Base-by-base conservation (phyloP, 306 rosid species). In the Acacia acuminata region DNA sequence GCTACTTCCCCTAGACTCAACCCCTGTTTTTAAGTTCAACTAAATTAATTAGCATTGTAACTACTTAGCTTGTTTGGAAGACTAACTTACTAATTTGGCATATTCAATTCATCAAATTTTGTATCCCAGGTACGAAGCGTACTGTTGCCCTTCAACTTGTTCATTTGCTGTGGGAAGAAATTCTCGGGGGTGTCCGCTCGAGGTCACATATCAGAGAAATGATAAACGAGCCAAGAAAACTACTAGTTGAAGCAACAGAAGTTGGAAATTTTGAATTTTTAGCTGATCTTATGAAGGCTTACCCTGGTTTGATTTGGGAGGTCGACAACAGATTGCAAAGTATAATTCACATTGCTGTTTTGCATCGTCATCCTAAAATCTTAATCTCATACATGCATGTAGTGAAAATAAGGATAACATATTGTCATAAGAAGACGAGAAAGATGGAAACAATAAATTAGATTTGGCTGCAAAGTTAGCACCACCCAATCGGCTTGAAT, bases 191-290 rank as follows among this genome's bases (percentile, higher is more conserved):
- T 4, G 14, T 10, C 8, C 0, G 22, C 13, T 34, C 34, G 8
- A 45, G 40, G 15, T 0, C 0, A 0, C 73, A 71, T 43, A 66
- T 84, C 1, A 14, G 13, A 6, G 4, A 15, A 0, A 32, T 80
- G 34, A 72, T 77, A 76, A 66, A 50, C 15, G 0, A 20, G 2
- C 89, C 83, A 34, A 63, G 14, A 30, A 75, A 22, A 51, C 27
- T 83, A 22, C 25, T 83, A 72, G 66, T 80, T 32, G 82, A 55
- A 45, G 87, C 89, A 10, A 74, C 87, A 65, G 16, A 71, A 66
- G 87, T 34, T 60, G 89, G 89, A 6, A 86, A 86, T 72, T 76
- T 86, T 53, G 84, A 85, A 64, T 86, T 86, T 66, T 47, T 86
- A 36, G 76, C 84, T 0, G 81, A 71, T 81, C 85, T 86, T 53